Evolutionary conservation across 108 stramenopile genomes (phyloP), one percentile per base, ranked within the genome.

Genomic region (Fragilaria radians): DNA sequence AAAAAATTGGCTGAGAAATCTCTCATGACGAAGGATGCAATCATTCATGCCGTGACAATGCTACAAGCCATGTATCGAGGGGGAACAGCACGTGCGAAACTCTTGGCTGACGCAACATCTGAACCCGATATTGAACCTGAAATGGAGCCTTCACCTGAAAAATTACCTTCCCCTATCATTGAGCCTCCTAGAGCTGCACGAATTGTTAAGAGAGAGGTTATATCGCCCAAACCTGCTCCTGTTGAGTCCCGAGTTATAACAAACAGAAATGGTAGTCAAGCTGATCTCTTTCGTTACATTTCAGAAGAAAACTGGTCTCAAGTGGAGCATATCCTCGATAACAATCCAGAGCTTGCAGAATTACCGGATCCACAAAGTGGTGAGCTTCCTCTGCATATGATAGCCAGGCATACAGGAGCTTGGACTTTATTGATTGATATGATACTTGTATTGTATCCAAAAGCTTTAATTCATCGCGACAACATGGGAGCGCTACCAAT

Each of bases 361-460:
- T 63, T 77, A 28, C 63, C 68, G n/a, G 88, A 93, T 54, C 58
- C 54, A 2, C 68, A 65, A 52, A 80, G 73, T 52, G 88, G 91
- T 57, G 91, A 89, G 55, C 72, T 93, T 28, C 78, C 82, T 17
- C 73, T 93, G 28, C 91, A 93, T 68, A 87, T 87, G 68, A 93
- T 93, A 70, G 83, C 72, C 27, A 76, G 88, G 26, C 86, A 85
- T 46, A 68, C 55, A 28, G 68, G 79, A 1, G 86, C 91, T 0
- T 93, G 91, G 91, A 83, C 88, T 9, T 66, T 89, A 34, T 57
- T 93, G 14, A 84, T 93, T 28, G 91, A 93, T 36, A 88, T 89
- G 86, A 77, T 88, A n/a, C 68, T 93, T 25, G 86, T 89, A 5
- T 66, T 93, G 9, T 88, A 86, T 53, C 91, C 91, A 1, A 93